Evolutionary conservation across 805 yeast species (phyloP).

Genomic region (Isabelozyma heimii): DNA sequence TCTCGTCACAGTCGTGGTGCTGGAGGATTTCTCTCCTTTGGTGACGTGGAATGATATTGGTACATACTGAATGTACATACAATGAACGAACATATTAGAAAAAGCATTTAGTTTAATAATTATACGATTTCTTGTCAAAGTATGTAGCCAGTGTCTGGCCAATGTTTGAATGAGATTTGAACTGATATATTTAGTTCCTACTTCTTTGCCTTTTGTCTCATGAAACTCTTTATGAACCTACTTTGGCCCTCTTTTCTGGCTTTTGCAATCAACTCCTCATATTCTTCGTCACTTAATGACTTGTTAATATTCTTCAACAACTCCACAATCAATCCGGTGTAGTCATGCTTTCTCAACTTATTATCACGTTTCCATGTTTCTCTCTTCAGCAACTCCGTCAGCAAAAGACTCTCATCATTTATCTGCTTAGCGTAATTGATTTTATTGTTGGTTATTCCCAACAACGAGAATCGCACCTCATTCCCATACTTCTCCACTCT

Average conservation of each 20-base stretch:
- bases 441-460: conserved; percentile 53
- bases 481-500: conserved; percentile 47
- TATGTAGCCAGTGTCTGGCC: no score
- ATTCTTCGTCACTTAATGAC: conserved; percentile 35
- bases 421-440: conserved; percentile 31
- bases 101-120: neutral
- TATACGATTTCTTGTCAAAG: neutral
- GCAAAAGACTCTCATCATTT: conserved; percentile 39
- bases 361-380: conserved; percentile 54
- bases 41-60: conserved; percentile 17
- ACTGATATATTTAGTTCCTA: neutral
- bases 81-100: neutral
- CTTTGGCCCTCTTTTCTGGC: conserved; percentile 17
- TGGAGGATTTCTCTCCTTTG: conserved; percentile 30
- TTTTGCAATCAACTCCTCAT: conserved; percentile 23
- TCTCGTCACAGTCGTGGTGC: conserved; percentile 78
- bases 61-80: neutral
- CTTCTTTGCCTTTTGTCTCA: neutral
- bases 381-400: conserved; percentile 46
- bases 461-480: conserved; percentile 55
- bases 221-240: neutral
- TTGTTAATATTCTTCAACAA: conserved; percentile 42
- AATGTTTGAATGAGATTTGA: no score
- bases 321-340: conserved; percentile 48
- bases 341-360: conserved; percentile 51